Percentiles rank a stretch among this genome's conserved stretches.
Conservation (phyloP, 805 yeast species). For the Ogataea neopini region DNA sequence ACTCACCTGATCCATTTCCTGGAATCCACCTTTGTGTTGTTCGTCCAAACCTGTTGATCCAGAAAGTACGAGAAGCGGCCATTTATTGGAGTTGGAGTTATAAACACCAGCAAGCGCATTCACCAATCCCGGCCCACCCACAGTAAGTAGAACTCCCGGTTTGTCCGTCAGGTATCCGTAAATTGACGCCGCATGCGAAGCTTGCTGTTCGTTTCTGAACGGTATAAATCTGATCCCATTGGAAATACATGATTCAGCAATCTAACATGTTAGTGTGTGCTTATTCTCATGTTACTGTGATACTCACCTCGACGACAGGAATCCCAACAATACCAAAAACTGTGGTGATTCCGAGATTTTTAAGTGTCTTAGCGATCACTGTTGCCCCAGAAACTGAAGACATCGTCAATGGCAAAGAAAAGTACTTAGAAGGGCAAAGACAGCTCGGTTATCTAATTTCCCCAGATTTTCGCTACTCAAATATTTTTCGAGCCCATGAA, state of each 20-base stretch:
- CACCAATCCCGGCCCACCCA: conserved; percentile 75
- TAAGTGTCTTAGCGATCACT: conserved; percentile 49
- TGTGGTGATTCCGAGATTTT: conserved; percentile 50
- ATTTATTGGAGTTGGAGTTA: conserved; percentile 59
- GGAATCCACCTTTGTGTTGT: conserved; percentile 63
- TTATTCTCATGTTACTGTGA: too few species aligned
- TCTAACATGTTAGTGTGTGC: conserved; percentile 12
- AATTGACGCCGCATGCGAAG: conserved; percentile 73
- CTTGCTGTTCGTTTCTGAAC: conserved; percentile 72
- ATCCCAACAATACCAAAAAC: conserved; percentile 76
- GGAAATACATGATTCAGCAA: conserved; percentile 60
- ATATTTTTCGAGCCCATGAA: too few species aligned
- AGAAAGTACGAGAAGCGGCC: conserved; percentile 67
- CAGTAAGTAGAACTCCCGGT: conserved; percentile 70
- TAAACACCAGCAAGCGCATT: conserved; percentile 69
- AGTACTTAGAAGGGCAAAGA: not conserved
- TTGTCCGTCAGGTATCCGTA: conserved; percentile 64
- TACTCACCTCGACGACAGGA: conserved; percentile 62
- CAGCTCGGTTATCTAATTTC: not conserved
- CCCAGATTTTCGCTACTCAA: not conserved
- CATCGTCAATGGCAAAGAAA: not conserved
- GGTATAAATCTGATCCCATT: conserved; percentile 57
- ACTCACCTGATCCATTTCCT: conserved; percentile 66
- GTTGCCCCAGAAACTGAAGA: conserved; percentile 39
- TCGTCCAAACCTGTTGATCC: conserved; percentile 57